These are phyloP conservation scores for Penicillium lividum DNA, from an alignment of 495 filamentous ascomycete species.

Conservation along the genomic window DNA sequence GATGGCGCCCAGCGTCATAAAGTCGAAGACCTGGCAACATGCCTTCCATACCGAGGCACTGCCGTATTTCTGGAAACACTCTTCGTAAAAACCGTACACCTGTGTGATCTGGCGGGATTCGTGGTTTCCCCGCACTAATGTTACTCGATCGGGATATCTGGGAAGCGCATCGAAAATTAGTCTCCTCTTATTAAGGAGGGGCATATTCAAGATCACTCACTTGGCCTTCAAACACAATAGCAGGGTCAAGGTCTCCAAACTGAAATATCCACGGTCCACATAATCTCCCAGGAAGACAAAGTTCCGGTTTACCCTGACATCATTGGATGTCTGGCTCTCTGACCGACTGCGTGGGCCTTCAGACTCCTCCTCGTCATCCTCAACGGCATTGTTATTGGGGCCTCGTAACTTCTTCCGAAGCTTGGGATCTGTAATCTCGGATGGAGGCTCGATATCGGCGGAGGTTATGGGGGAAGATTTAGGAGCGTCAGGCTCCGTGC, in stretches of 20 bases:
- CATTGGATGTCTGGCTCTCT: conserved; percentile 43
- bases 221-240: conserved; percentile 96
- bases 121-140: conserved; percentile 94
- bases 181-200: not conserved
- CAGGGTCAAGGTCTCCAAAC: conserved; percentile 92
- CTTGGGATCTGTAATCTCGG: conserved; percentile 80
- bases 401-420: conserved; percentile 75
- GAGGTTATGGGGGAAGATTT: conserved; percentile 67
- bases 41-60: conserved; percentile 99
- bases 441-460: conserved; percentile 84
- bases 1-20: conserved; percentile 92
- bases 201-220: conserved; percentile 51
- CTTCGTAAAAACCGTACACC: conserved; percentile 98
- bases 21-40: conserved; percentile 98
- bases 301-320: conserved; percentile 62
- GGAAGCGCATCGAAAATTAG: not conserved
- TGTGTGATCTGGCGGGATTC: conserved; percentile 98
- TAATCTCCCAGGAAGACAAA: conserved; percentile 98
- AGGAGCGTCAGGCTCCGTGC: conserved; percentile 64
- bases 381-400: conserved; percentile 41
- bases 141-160: conserved; percentile 93
- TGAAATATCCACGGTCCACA: conserved; percentile 97
- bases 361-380: conserved; percentile 45
- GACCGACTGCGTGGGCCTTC: conserved; percentile 33
- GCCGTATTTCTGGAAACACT: conserved; percentile 96